Percentiles rank a stretch among this genome's conserved stretches.
phyloP scores from a whole-genome alignment of 179 eudicot species.

The Carnegiea gigantea region DNA sequence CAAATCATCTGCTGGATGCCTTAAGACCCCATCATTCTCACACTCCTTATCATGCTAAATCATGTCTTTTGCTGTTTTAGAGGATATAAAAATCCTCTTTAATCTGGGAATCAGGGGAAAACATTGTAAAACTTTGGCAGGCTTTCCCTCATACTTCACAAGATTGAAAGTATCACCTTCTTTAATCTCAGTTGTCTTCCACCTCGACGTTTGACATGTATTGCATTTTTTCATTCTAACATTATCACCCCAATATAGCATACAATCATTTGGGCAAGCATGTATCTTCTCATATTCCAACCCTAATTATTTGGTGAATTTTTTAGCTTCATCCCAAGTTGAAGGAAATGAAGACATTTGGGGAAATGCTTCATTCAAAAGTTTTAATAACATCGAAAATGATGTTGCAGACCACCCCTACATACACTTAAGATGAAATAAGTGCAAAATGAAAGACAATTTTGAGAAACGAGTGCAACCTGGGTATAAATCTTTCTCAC shows the following conservation, averaged over 20 bases:
- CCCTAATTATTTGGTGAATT: slow-evolving; percentile 10
- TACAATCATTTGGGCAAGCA: slow-evolving; percentile 13
- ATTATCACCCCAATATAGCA: slow-evolving; percentile 17
- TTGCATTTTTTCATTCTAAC: background rate
- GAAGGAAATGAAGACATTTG: background rate
- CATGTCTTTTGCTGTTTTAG: too few relatives aligned
- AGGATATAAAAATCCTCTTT: too few relatives aligned
- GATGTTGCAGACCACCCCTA: background rate
- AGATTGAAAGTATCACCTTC: too few relatives aligned
- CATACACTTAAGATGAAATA: too few relatives aligned
- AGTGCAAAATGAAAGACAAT: too few relatives aligned
- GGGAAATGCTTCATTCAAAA: background rate
- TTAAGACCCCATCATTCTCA: too few relatives aligned
- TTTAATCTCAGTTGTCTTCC: slow-evolving; percentile 3
- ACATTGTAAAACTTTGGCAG: background rate
- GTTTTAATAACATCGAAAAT: background rate
- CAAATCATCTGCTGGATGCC: slow-evolving; percentile 6
- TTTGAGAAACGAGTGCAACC: too few relatives aligned
- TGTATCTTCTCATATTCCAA: slow-evolving; percentile 19
- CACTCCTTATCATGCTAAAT: too few relatives aligned
- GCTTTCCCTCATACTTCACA: slow-evolving; percentile 11
- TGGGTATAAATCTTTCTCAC: too few relatives aligned
- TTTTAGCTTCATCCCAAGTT: background rate
- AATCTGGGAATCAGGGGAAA: too few relatives aligned
- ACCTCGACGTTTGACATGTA: slow-evolving; percentile 14